Evolutionary conservation across 2,329 filamentous ascomycete genomes (phyloP).

Genomic region (Rugonectria rugulosa): DNA sequence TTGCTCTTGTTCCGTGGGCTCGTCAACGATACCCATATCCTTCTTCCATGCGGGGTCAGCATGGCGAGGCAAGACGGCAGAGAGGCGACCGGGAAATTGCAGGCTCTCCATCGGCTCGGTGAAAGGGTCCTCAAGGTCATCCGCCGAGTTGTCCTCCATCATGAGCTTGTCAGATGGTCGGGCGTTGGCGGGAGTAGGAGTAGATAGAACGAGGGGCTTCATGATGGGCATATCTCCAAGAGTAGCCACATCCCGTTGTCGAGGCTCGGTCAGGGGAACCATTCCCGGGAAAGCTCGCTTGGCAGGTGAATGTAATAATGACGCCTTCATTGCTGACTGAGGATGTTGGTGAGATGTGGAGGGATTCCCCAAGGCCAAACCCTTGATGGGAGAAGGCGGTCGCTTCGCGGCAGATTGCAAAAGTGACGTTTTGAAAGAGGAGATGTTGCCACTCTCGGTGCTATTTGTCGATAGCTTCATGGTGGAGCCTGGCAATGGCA

Average conservation of each 20-base stretch:
- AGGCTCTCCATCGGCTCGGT: constrained; percentile 46
- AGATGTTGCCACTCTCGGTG: constrained; percentile 27
- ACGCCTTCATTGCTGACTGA: constrained; percentile 53
- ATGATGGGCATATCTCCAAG: constrained; percentile 44
- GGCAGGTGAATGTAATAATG: constrained; percentile 59
- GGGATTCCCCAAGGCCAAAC: constrained; percentile 40
- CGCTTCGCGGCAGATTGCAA: constrained; percentile 62
- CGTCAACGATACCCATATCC: constrained; percentile 43
- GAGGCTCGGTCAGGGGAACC: constrained; percentile 43
- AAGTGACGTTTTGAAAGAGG: constrained; percentile 53
- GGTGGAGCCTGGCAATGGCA: constrained; percentile 44
- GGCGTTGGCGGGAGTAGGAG: constrained; percentile 36
- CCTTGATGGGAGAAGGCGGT: constrained; percentile 54
- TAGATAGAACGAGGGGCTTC: constrained; percentile 47
- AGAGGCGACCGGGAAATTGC: constrained; percentile 55
- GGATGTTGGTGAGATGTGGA: constrained; percentile 39
- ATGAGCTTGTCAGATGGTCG: constrained; percentile 49
- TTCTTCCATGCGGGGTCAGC: constrained; percentile 49
- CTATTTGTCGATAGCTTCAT: constrained; percentile 36
- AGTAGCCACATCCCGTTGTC: constrained; percentile 24
- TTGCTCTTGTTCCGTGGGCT: constrained; percentile 24
- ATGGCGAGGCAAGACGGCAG: constrained; percentile 53
- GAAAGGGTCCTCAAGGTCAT: constrained; percentile 42
- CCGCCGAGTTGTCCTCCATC: constrained; percentile 43
- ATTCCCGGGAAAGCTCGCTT: constrained; percentile 52